Evolutionary conservation across 2,329 filamentous ascomycete species (phyloP), one percentile per base, ranked within the genome.

Genomic region (Neofusicoccum laricinum): DNA sequence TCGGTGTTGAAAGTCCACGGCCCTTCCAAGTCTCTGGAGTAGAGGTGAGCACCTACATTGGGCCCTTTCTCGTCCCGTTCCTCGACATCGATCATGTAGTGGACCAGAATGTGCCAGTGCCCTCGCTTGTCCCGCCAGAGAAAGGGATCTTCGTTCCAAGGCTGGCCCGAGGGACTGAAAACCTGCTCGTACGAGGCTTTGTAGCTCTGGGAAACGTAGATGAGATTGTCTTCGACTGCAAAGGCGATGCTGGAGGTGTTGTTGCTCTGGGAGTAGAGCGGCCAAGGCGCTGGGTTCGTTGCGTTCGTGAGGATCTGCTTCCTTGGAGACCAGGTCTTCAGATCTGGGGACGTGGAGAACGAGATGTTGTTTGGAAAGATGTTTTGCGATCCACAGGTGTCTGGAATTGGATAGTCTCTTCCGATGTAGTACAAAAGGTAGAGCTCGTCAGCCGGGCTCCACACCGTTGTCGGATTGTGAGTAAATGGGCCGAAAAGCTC

Each of bases 371-470:
- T 69, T 15, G 68, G 68, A 12, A 7, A 17, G 64, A 64, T 49
- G 12, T 30, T 61, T 8, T 34, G 30, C 2, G 55, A 61, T 41
- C 64, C 30, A 53, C 71, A 72, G 5, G 53, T 66, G 3, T 63
- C 64, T 0, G 71, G 69, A 4, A 69, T 61, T 0, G 66, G 77
- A 70, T 73, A 66, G 49, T 75, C 70, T 53, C 71, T 72, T 4
- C 81, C 81, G 43, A 83, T 84, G 21, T 75, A 73, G 65, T 82
- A 82, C 1, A 84, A 66, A 0, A 84, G 68, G 46, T 81, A 84
- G 19, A 73, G 73, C 1, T 73, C 41, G n/a, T 84, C 80, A 0
- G 76, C 77, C 0, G 76, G 77, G 36, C 78, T 82, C 68, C 77
- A 83, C 0, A 82, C 68, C 0, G 78, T 74, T 0, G 78, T 79